Percentiles rank a stretch among this genome's conserved stretches.
These are phyloP conservation scores for Aspergillus aculeatus DNA, from an alignment of 2,329 filamentous ascomycete species.

Conservation along the genomic window DNA sequence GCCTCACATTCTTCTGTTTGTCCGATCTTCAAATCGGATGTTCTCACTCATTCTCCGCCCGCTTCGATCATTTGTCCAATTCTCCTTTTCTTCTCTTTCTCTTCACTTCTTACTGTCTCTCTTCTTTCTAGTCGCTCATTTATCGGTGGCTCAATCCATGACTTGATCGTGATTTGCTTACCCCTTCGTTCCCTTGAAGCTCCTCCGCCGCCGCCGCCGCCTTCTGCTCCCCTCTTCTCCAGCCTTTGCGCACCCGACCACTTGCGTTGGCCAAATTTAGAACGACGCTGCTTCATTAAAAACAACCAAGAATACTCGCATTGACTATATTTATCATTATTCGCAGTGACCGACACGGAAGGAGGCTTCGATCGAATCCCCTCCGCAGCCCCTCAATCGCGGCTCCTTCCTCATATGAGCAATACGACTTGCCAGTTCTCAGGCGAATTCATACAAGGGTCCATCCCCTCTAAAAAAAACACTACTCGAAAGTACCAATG, in stretches of 20 bases:
- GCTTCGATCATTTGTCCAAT: conserved; percentile 7
- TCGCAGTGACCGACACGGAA: neutral
- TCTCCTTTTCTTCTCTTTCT: conserved; percentile 6
- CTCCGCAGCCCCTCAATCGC: neutral
- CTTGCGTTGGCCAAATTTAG: neutral
- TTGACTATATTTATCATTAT: neutral
- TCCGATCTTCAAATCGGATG: conserved; percentile 6
- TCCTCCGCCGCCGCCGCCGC: conserved; percentile 2
- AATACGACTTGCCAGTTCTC: conserved; percentile 1
- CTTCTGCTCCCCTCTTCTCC: conserved; percentile 16
- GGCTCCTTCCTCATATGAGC: conserved; percentile 10
- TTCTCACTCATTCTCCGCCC: neutral
- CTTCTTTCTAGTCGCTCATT: conserved; percentile 18
- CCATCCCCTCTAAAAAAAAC: neutral
- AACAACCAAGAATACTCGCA: conserved; percentile 1
- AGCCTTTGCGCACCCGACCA: conserved; percentile 12
- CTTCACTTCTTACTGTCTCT: conserved; percentile 4
- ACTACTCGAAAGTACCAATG: conserved; percentile 23
- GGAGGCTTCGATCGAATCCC: neutral
- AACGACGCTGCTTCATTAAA: neutral
- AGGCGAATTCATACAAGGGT: neutral
- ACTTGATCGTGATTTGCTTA: conserved; percentile 7
- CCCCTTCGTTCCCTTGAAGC: conserved; percentile 8
- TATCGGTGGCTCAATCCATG: conserved; percentile 1
- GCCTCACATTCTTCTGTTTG: conserved; percentile 6